Evolutionary conservation across 2,329 filamentous ascomycete genomes (phyloP).

Genomic region (Calcarisporium arbuscula): DNA sequence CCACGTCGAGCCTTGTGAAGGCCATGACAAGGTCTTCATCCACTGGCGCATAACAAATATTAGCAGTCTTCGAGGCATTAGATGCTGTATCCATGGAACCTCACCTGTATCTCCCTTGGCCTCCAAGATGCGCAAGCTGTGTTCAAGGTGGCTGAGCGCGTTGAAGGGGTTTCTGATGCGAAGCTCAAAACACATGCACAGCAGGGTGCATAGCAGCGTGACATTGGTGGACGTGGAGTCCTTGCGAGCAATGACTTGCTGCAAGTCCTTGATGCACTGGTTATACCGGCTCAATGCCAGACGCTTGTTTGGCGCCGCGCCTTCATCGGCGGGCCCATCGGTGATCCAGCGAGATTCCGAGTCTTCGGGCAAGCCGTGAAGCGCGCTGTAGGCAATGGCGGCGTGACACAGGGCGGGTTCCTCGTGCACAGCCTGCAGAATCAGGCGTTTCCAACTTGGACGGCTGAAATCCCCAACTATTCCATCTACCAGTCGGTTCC

Average conservation of each 20-base stretch:
- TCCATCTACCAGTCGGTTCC: slow-evolving; percentile 10
- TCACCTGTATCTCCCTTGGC: slow-evolving; percentile 7
- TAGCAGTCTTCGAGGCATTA: no score
- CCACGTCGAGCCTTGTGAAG: slow-evolving; percentile 9
- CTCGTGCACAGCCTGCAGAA: slow-evolving; percentile 9
- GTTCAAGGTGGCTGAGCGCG: slow-evolving; percentile 10
- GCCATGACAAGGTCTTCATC: slow-evolving; percentile 10
- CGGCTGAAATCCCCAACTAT: slow-evolving; percentile 9
- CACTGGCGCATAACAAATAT: no score
- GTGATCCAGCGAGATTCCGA: no score
- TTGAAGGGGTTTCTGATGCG: slow-evolving; percentile 5
- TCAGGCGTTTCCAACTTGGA: slow-evolving; percentile 8
- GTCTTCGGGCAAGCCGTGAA: no score
- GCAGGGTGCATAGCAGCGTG: slow-evolving; percentile 9
- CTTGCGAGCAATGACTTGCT: no score
- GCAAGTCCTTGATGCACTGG: no score
- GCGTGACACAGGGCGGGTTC: slow-evolving; percentile 9
- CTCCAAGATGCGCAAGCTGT: slow-evolving; percentile 7
- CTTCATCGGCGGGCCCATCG: no score
- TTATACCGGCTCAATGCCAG: no score
- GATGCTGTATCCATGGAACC: no score
- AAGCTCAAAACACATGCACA: slow-evolving; percentile 14
- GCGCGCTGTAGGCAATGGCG: slow-evolving; percentile 10
- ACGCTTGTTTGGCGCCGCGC: no score
- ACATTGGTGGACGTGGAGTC: no score